Conservation (phyloP, 1,284 basidiomycete species). For the Cutaneotrichosporon sp. region DNA sequence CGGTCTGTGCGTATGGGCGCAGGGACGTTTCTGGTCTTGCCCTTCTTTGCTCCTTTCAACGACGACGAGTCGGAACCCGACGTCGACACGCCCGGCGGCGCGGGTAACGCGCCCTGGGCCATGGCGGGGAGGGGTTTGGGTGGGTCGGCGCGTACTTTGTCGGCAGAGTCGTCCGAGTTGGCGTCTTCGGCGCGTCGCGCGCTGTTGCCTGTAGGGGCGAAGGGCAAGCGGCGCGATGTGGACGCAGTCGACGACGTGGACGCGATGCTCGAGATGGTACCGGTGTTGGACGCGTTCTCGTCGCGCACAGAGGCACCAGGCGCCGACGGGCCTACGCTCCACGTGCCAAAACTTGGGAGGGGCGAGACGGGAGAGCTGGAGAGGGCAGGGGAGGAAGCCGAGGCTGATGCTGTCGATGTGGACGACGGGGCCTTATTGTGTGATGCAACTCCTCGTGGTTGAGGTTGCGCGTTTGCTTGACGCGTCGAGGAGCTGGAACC, state of each 20-base stretch:
- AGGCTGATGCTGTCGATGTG: not conserved
- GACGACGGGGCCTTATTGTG: not conserved
- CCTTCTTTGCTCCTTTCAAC: not conserved
- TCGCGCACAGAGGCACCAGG: not conserved
- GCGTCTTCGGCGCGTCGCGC: not conserved
- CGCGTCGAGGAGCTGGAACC: not conserved
- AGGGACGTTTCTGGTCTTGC: conserved; percentile 13
- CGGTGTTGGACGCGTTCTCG: conserved; percentile 6
- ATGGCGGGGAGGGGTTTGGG: conserved; percentile 13
- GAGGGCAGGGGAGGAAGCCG: not conserved
- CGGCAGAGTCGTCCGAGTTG: not conserved
- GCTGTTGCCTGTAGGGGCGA: not conserved
- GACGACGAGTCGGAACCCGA: conserved; percentile 6
- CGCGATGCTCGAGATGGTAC: not conserved
- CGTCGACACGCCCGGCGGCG: conserved; percentile 5
- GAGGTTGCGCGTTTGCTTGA: not conserved
- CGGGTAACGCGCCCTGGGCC: conserved; percentile 20
- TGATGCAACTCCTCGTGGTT: not conserved
- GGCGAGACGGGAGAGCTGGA: not conserved
- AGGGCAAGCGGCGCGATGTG: not conserved
- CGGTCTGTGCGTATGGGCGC: conserved; percentile 23
- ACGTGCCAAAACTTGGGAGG: conserved; percentile 4
- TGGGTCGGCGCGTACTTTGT: conserved; percentile 3
- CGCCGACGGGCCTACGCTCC: conserved; percentile 4
- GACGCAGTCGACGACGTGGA: conserved; percentile 2